phyloP scores from a whole-genome alignment of 2,329 filamentous ascomycete species.

The Phialophora chinensis region DNA sequence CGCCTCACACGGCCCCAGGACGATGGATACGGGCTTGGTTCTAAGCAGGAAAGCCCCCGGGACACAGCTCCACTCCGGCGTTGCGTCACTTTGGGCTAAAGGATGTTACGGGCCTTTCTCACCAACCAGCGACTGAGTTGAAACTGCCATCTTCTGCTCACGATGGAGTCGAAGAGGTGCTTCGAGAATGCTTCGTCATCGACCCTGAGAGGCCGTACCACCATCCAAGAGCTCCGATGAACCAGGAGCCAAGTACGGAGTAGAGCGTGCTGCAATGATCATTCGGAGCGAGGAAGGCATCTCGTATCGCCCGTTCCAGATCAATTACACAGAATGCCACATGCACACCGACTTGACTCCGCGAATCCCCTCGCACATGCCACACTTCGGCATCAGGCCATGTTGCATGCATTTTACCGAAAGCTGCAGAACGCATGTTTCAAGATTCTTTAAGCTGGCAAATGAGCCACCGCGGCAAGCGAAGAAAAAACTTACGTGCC shows the following conservation, averaged over 20 bases:
- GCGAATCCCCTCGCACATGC: constrained; percentile 29
- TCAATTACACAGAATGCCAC: constrained; percentile 21
- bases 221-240: background rate
- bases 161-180: constrained; percentile 1
- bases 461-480: constrained; percentile 5
- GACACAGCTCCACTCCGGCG: constrained; percentile 25
- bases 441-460: constrained; percentile 17
- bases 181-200: constrained; percentile 3
- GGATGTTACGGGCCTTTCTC: background rate
- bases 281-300: no score
- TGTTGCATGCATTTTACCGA: constrained; percentile 20
- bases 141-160: background rate
- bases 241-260: background rate
- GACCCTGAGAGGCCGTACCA: background rate
- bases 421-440: constrained; percentile 30
- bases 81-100: constrained; percentile 30
- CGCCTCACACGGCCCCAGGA: constrained; percentile 26
- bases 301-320: constrained; percentile 15
- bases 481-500: constrained; percentile 16
- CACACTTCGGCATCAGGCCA: constrained; percentile 19
- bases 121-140: constrained; percentile 6
- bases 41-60: constrained; percentile 14
- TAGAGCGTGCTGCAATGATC: background rate
- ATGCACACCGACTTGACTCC: constrained; percentile 18
- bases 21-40: constrained; percentile 18